Evolutionary conservation across 169 alveolate species (phyloP), one percentile per base, ranked within the genome.

Genomic region (Plasmodium coatneyi): DNA sequence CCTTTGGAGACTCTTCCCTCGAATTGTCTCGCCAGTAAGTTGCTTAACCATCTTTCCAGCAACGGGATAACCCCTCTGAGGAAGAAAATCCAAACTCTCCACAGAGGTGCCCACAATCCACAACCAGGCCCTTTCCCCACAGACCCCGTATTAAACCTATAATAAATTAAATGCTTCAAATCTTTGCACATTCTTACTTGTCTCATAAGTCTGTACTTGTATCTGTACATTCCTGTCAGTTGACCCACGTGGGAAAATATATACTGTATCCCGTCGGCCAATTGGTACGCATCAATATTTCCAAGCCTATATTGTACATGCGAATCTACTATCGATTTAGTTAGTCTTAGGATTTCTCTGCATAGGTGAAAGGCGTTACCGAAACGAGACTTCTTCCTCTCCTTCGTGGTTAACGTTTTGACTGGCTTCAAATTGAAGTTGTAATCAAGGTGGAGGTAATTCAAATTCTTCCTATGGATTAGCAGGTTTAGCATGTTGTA

Each of bases 91-190:
- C 99, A 99, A 41, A 99, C 99, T 80, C 99, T 98, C 99, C 99
- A 99, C 80, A 99, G 98, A 0, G 99, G 99, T 86, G 97, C 99
- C 99, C 99, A 99, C 94, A 99, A 98, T 3, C 99, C 99, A 78
- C 99, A 99, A 66, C 99, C 99, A 14, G 99, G 99, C 1, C 99
- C 99, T 96, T 99, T 99, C n/a, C 99, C 99, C 25, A 99, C 99
- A 4, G 99, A 99, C 0, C 99, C 99, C 5, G 99, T 99, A 95
- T 99, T 99, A 95, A 99, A 99, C 81, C 99, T 97, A 97, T 99
- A 99, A 97, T 99, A 99, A 30, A 99, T 98, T 93, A 99, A 96
- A 96, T 99, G 99, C 96, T 99, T 99, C 72, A 99, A 97, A 96
- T 99, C 99, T 95, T 99, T 99, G 95, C 99, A 99, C 99, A 99